These are phyloP conservation scores for Hanseniaspora thailandica DNA, from an alignment of 805 yeast genomes.

Conservation along the genomic window DNA sequence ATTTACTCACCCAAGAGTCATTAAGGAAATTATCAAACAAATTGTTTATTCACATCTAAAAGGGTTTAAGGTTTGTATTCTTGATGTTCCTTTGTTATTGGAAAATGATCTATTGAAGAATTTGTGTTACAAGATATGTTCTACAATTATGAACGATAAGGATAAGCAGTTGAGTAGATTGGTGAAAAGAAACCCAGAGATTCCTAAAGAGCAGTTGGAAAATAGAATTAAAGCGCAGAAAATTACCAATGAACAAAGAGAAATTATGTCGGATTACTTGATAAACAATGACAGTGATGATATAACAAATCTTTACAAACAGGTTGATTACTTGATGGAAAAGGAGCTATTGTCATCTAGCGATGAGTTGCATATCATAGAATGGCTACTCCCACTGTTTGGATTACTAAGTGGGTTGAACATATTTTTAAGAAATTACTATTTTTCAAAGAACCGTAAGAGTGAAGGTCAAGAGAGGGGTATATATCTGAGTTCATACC, in stretches of 20 bases:
- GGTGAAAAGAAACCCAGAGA: conserved; percentile 51
- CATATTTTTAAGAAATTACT: conserved; percentile 22
- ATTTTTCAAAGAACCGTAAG: conserved; percentile 4
- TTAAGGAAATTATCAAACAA: conserved; percentile 46
- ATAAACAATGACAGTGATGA: conserved; percentile 48
- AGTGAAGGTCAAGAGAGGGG: background rate
- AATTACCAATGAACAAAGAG: conserved; percentile 45
- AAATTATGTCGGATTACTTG: conserved; percentile 47
- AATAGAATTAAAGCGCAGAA: conserved; percentile 70
- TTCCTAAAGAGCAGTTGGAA: conserved; percentile 53
- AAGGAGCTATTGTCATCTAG: conserved; percentile 31
- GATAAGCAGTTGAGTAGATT: conserved; percentile 55
- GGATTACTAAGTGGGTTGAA: conserved; percentile 28
- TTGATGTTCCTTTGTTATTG: conserved; percentile 85
- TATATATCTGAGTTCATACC: background rate
- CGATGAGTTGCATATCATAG: conserved; percentile 24
- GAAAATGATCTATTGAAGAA: conserved; percentile 56
- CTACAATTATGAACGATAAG: conserved; percentile 47
- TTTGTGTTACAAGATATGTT: conserved; percentile 59
- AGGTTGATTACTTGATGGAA: conserved; percentile 33
- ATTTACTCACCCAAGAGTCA: conserved; percentile 81
- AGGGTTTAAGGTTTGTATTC: conserved; percentile 49
- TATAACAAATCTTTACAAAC: conserved; percentile 33
- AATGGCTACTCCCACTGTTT: conserved; percentile 33
- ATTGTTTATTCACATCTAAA: conserved; percentile 46